Evolutionary conservation across 129 eudicot species (phyloP).

Genomic region (Flaveria brownii): DNA sequence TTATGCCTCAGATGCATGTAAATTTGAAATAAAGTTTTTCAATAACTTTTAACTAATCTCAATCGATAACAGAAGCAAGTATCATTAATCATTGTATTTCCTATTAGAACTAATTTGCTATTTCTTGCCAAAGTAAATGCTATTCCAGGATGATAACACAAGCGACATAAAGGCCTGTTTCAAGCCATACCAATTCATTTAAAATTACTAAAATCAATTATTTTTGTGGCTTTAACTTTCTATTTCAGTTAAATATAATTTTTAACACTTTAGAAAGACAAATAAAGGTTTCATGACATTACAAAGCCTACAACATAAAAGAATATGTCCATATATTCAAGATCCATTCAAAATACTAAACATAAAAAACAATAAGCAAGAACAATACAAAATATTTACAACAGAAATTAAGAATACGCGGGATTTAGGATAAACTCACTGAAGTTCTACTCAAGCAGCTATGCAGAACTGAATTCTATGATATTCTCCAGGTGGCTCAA

Average conservation of each 20-base stretch:
- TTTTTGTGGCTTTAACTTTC: background rate
- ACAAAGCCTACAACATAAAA: background rate
- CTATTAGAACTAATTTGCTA: background rate
- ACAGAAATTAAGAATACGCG: background rate
- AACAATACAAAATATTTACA: background rate
- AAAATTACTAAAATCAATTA: background rate
- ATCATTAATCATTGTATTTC: background rate
- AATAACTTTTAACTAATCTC: background rate
- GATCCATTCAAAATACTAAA: background rate
- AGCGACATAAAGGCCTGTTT: background rate
- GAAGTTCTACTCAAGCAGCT: background rate
- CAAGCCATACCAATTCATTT: background rate
- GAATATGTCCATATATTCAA: background rate
- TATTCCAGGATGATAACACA: background rate
- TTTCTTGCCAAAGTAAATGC: background rate
- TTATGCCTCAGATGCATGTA: constrained; percentile 29
- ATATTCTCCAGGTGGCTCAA: background rate
- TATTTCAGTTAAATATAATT: background rate
- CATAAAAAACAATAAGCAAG: background rate
- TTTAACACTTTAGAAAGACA: background rate
- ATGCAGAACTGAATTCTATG: background rate
- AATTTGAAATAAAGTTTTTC: constrained; percentile 13
- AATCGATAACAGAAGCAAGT: background rate
- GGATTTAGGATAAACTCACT: background rate
- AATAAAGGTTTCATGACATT: background rate